Evolutionary conservation across 306 rosid genomes (phyloP).

Genomic region (Gynostemma pentaphyllum): DNA sequence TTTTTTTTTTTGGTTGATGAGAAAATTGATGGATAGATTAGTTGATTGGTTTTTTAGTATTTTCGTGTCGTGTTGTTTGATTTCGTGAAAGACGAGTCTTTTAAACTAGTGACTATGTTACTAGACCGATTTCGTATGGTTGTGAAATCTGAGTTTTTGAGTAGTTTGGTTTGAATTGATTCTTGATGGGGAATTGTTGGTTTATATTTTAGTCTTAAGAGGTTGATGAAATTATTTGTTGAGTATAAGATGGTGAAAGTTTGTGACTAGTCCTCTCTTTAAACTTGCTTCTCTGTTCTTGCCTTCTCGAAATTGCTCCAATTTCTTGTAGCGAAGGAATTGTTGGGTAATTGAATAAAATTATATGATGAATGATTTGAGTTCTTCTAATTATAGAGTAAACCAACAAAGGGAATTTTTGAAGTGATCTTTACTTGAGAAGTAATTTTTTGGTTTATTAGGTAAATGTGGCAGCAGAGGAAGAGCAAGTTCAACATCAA

Average conservation of each 20-base stretch:
- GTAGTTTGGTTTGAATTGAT: neutral
- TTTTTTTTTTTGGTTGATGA: neutral
- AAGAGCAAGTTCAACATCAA: slow-evolving; percentile 48
- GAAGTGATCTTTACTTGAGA: neutral
- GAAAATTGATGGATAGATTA: neutral
- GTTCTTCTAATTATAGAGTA: neutral
- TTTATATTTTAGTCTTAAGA: neutral
- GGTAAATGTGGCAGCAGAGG: slow-evolving; percentile 68
- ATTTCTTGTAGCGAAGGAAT: neutral
- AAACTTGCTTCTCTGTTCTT: neutral
- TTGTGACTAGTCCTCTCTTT: neutral
- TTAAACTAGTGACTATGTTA: too few relatives aligned
- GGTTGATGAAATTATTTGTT: neutral
- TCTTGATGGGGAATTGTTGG: neutral
- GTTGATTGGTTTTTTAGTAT: neutral
- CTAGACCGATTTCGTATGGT: neutral
- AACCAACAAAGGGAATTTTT: neutral
- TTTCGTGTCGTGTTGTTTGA: neutral
- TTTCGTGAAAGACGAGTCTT: too few relatives aligned
- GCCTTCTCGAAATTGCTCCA: neutral
- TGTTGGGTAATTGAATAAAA: neutral
- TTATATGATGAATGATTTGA: neutral
- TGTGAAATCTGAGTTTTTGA: neutral
- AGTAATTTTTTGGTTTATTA: slow-evolving; percentile 16
- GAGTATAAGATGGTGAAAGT: neutral